phyloP scores from a whole-genome alignment of 352 stramenopile genomes.

The Phytophthora megakarya region DNA sequence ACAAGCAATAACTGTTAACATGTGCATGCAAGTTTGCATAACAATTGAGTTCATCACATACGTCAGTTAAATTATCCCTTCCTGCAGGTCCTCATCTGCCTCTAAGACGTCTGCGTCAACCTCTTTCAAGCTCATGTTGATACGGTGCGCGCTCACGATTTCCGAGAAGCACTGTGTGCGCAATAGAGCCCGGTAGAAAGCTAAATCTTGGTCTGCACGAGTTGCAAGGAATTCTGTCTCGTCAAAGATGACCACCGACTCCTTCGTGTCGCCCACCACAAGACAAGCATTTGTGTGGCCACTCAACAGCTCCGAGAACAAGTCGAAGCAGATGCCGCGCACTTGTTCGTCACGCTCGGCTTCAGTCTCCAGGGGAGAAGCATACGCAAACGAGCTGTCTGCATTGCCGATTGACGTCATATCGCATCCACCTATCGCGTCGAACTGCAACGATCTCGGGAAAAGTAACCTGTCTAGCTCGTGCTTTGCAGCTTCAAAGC shows the following conservation, averaged over 20 bases:
- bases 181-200: conserved; percentile 73
- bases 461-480: conserved; percentile 60
- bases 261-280: conserved; percentile 83
- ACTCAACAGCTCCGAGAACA: conserved; percentile 65
- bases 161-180: conserved; percentile 87
- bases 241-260: conserved; percentile 89
- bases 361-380: conserved; percentile 27
- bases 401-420: conserved; percentile 3
- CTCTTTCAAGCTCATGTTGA: conserved; percentile 55
- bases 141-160: conserved; percentile 78
- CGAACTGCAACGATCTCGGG: conserved; percentile 41
- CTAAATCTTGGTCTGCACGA: conserved; percentile 54
- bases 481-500: conserved; percentile 58
- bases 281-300: conserved; percentile 78
- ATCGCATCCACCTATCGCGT: conserved; percentile 47
- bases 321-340: conserved; percentile 66
- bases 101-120: conserved; percentile 28
- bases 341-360: conserved; percentile 51
- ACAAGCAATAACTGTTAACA: conserved; percentile 23
- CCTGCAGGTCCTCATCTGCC: conserved; percentile 45
- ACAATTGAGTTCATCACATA: conserved; percentile 10
- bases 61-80: conserved; percentile 50
- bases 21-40: conserved; percentile 7
- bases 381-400: conserved; percentile 18
- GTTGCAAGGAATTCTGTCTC: conserved; percentile 82